Evolutionary conservation across 345 rosid genomes (phyloP), one percentile per base, ranked within the genome.

Genomic region (Chamaenerion angustifolium): DNA sequence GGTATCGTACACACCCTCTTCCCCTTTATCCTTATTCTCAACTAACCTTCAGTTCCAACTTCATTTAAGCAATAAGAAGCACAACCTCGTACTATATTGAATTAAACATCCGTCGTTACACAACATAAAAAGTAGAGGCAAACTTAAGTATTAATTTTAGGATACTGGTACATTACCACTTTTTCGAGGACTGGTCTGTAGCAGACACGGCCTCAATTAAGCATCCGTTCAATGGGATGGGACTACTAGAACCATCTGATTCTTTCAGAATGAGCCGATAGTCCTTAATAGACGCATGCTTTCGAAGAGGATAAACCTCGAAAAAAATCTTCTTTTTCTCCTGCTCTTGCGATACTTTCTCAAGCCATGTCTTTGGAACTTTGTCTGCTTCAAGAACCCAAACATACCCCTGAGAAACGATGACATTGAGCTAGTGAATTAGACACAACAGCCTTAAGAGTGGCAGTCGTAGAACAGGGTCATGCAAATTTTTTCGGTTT

Each of bases 371-470:
- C 62, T 76, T 77, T 1, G 85, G 74, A 55, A 69, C 55, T 59
- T 78, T 78, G 40, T 78, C 85, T 49, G 81, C 23, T 58, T 87
- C 93, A 52, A 92, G 54, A 77, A 92, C 59, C 96, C 96, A 92
- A 43, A 92, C 65, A 52, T 65, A 48, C 52, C 98, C 98, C 98
- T 87, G 74, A 59, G 42, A 44, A n/a, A 43, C 54, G 56, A 49
- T 11, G 27, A 7, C 9, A 17, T 48, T 14, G 31, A 48, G 14
- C 3, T 21, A 23, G 52, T 21, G 25, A 21, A 4, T 21, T 21
- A 2, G 25, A 21, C 25, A 21, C 25, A 21, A 21, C 3, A 21
- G 25, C 25, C 25, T 21, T 2, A 21, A 21, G 25, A 21, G 25
- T 21, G 25, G 4, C 25, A 13, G 45, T n/a, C 18, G 25, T 21